Percentiles rank a stretch among this genome's conserved stretches.
phyloP scores from a whole-genome alignment of 345 rosid genomes.

The Arabis hirsuta region DNA sequence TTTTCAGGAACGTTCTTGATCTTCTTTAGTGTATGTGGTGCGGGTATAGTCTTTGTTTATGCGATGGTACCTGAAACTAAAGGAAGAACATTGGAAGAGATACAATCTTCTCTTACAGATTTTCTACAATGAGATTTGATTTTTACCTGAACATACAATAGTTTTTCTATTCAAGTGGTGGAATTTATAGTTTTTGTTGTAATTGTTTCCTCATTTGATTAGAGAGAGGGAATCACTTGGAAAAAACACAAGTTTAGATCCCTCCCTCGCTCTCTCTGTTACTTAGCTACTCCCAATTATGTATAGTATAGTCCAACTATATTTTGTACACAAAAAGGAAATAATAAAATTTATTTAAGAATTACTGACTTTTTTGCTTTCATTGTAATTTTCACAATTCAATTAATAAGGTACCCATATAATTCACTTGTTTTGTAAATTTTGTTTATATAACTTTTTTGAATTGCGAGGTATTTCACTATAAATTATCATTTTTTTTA shows the following conservation, averaged over 20 bases:
- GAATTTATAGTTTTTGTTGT: slow-evolving; percentile 34
- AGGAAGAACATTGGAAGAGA: slow-evolving; percentile 64
- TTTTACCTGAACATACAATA: neutral
- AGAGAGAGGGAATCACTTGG: slow-evolving; percentile 17
- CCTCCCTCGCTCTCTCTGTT: slow-evolving; percentile 8
- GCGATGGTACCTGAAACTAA: slow-evolving; percentile 67
- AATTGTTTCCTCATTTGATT: slow-evolving; percentile 23
- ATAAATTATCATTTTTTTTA: no score
- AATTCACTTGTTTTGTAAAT: neutral
- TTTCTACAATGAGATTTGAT: slow-evolving; percentile 36
- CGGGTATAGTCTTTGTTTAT: slow-evolving; percentile 47
- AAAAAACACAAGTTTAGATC: slow-evolving; percentile 8
- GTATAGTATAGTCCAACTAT: slow-evolving; percentile 23
- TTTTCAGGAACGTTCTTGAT: slow-evolving; percentile 64
- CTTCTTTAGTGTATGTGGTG: slow-evolving; percentile 39
- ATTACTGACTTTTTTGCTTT: neutral
- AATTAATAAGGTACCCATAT: neutral
- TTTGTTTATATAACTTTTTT: neutral
- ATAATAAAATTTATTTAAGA: neutral
- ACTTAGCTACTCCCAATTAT: slow-evolving; percentile 14
- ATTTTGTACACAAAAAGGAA: neutral
- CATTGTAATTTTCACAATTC: neutral
- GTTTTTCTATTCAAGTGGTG: slow-evolving; percentile 13
- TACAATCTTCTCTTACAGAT: slow-evolving; percentile 51
- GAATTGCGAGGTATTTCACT: neutral